Evolutionary conservation across 768 basidiomycete species (phyloP), one percentile per base, ranked within the genome.

Genomic region (Xerocomus spinulosus): DNA sequence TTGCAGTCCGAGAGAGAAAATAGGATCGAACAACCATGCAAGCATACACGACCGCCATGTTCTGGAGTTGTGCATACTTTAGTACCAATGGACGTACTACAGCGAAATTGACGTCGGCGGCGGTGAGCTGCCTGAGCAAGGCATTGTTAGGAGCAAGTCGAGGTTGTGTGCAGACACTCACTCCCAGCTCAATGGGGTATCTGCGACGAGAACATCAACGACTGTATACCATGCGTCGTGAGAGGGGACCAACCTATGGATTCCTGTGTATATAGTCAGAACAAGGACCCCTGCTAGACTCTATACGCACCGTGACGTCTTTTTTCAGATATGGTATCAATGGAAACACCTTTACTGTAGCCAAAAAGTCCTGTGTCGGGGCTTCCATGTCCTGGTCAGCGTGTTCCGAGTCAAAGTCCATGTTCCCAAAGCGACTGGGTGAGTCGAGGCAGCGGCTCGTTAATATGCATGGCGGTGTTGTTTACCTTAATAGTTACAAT

Each of bases 141-240:
- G 44, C 35, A 28, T 42, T 28, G 44, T 50, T 36, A 47, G 44
- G 33, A 46, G 37, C 3, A 36, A 14, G 34, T 17, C 18, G 49
- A 25, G 2, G 6, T 49, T 9, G 18, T 10, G 38, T 21, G 28
- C 13, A 20, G 40, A 40, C 25, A 78, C 84, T 67, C 56, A 89
- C 87, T 87, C 85, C 87, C 87, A 91, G 49, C 77, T 85, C 50
- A 91, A 62, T 9, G 86, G 79, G 42, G 80, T 79, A 57, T 90
- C 88, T 87, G 41, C 12, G 33, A 14, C 23, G 33, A 44, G 36
- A 17, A 34, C 35, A 20, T 57, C 40, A 53, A 24, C 12, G 28
- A 4, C 1, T 8, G 26, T 4, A n/a, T 2, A 41, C 9, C 20
- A 5, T 28, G 21, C 5, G 9, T 28, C 6, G 15, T 4, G 28